Evolutionary conservation across 2,329 filamentous ascomycete genomes (phyloP), one percentile per base, ranked within the genome.

Genomic region (Apiospora rasikravindrae): DNA sequence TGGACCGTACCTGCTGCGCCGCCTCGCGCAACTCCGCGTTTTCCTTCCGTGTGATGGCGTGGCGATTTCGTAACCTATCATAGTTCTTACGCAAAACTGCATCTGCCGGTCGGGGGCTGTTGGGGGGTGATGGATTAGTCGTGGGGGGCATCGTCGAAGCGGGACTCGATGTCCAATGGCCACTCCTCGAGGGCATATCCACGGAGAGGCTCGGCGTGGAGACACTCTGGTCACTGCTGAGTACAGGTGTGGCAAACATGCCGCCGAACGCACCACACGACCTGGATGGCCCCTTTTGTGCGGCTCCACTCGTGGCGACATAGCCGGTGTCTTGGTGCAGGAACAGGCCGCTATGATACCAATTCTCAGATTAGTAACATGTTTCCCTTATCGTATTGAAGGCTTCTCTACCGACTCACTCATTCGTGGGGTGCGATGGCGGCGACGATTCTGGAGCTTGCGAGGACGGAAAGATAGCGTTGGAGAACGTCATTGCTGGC

Each of bases 1-100:
- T 22, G 6, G 53, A 37, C 26, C 51, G 1, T 8, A 22, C 26
- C 26, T 37, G 16, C 29, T 61, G 53, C 16, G 53, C 53, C 14
- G 70, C 22, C 26, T 71, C 40, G 37, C 70, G 70, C 11, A 71
- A 26, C 53, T 49, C 44, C n/a, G 40, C 26, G 26, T 71, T 71
- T 2, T 49, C 70, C 14, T 40, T 47, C 33, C 49, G 19, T 42
- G 29, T 22, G 13, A 22, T 24, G 16, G 40, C 14, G n/a, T 67
- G 19, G 1, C 70, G 53, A 44, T 26, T 22, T n/a, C 40, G 51
- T 14, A 71, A 16, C 16, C 61, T 61, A 19, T 71, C 70, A 3
- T 67, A 51, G 26, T 66, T 71, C 11, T 14, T 61, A 1, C 5
- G 53, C 16, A 33, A 14, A 3, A 33, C 26, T 10, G 26, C 11